Percentiles rank a stretch among this genome's conserved stretches.
Evolutionary conservation across 768 basidiomycete species (phyloP).

Genomic region (Suillus subluteus): DNA sequence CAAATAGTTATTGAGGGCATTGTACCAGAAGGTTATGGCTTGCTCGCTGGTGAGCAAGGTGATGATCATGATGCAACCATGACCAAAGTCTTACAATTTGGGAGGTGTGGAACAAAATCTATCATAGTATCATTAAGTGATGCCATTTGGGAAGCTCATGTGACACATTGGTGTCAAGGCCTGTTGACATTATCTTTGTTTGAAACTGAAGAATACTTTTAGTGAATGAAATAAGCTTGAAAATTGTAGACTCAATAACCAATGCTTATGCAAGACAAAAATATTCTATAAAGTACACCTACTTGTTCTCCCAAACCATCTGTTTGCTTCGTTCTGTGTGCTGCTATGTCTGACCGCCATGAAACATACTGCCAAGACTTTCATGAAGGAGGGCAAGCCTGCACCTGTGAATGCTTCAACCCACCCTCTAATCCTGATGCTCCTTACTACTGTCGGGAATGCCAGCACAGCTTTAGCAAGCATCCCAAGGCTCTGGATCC

Average conservation of each 20-base stretch:
- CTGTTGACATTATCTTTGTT: slow-evolving; percentile 16
- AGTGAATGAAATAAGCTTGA: not conserved
- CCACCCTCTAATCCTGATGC: not conserved
- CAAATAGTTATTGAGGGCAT: not conserved
- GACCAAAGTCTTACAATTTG: slow-evolving; percentile 16
- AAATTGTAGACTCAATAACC: not conserved
- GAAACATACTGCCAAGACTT: slow-evolving; percentile 5
- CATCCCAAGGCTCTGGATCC: not conserved
- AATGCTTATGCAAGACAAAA: not conserved
- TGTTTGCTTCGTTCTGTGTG: not conserved
- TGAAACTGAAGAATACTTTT: not conserved
- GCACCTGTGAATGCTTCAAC: slow-evolving; percentile 7
- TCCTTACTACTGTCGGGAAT: slow-evolving; percentile 7
- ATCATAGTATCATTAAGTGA: slow-evolving; percentile 14
- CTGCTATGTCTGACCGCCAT: not conserved
- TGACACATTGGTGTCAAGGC: slow-evolving; percentile 20
- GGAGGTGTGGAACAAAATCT: slow-evolving; percentile 3
- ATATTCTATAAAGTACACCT: not conserved
- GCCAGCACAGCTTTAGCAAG: slow-evolving; percentile 12
- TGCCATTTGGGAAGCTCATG: slow-evolving; percentile 17
- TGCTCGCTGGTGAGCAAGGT: slow-evolving; percentile 17
- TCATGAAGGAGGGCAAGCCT: not conserved
- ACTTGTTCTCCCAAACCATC: not conserved
- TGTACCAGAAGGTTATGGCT: slow-evolving; percentile 18
- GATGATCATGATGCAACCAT: slow-evolving; percentile 15